phyloP scores from a whole-genome alignment of 2,329 filamentous ascomycete genomes.

The Talaromyces sp. region DNA sequence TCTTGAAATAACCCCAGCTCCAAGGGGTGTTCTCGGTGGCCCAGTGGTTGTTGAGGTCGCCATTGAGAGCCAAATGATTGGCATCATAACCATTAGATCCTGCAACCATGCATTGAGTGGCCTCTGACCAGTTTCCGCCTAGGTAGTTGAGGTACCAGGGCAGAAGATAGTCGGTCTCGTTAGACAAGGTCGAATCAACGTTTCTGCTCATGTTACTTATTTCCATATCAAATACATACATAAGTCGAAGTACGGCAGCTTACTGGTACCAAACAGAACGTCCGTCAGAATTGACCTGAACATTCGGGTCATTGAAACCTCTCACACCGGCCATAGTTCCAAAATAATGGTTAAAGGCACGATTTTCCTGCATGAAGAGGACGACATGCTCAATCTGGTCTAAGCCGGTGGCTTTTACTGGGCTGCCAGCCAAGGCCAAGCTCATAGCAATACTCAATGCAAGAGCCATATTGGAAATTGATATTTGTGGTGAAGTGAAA shows the following conservation, averaged over 20 bases:
- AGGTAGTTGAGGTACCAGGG: constrained; percentile 57
- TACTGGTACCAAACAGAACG: constrained; percentile 49
- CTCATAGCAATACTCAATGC: constrained; percentile 4
- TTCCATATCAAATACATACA: not conserved
- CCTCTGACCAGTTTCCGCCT: constrained; percentile 48
- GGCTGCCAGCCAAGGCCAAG: constrained; percentile 14
- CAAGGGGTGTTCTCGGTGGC: constrained; percentile 53
- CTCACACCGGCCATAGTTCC: constrained; percentile 56
- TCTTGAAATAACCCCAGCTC: constrained; percentile 52
- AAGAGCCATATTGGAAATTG: constrained; percentile 11
- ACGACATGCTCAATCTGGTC: constrained; percentile 57
- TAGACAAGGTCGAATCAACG: constrained; percentile 39
- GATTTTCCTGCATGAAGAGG: constrained; percentile 56
- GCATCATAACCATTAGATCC: constrained; percentile 52
- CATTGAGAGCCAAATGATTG: constrained; percentile 53
- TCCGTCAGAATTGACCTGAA: constrained; percentile 48
- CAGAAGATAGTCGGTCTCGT: constrained; percentile 42
- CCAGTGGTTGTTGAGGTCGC: constrained; percentile 54
- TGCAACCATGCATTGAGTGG: constrained; percentile 55
- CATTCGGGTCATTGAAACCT: constrained; percentile 56
- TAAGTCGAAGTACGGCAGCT: not conserved
- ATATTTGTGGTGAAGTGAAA: not conserved
- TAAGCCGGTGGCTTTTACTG: constrained; percentile 24
- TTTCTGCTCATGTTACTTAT: constrained; percentile 24
- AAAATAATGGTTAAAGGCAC: constrained; percentile 48